These are phyloP conservation scores for Euphrasia confusa DNA, from an alignment of 257 asterid genomes.

Conservation along the genomic window DNA sequence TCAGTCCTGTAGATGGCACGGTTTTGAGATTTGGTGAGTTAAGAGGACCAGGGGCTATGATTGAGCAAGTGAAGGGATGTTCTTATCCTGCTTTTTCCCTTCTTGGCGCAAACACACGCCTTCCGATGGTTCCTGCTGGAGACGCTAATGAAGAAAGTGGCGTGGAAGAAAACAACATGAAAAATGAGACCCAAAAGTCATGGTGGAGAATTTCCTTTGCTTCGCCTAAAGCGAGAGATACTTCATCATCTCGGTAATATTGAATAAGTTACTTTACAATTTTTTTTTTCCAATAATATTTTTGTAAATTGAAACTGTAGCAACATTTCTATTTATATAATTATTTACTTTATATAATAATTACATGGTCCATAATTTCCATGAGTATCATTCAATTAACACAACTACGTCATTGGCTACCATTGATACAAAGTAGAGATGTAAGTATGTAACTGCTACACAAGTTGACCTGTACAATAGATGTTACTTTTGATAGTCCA, in stretches of 20 bases:
- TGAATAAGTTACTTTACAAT: conserved; percentile 2
- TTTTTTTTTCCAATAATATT: conserved; percentile 7
- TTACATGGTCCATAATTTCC: conserved; percentile 9
- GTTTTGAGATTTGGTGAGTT: conserved; percentile 80
- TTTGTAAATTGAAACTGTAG: conserved; percentile 15
- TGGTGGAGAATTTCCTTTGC: conserved; percentile 93
- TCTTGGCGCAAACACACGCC: conserved; percentile 68
- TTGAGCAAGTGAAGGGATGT: conserved; percentile 95
- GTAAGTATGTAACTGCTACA: neutral
- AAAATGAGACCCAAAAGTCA: conserved; percentile 48
- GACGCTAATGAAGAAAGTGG: conserved; percentile 36
- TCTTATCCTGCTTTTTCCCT: conserved; percentile 81
- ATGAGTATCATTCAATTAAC: conserved; percentile 6
- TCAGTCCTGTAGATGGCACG: conserved; percentile 95
- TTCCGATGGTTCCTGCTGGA: conserved; percentile 47
- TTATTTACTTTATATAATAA: neutral
- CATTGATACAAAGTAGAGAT: conserved; percentile 3
- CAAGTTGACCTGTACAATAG: conserved; percentile 14
- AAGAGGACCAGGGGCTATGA: conserved; percentile 78
- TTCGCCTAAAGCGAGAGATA: conserved; percentile 80
- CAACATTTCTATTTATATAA: neutral
- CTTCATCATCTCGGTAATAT: conserved; percentile 51
- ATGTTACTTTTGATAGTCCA: conserved; percentile 7
- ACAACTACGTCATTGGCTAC: neutral
- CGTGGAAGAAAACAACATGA: conserved; percentile 29